These are phyloP conservation scores for Pichia sporocuriosa DNA, from an alignment of 805 yeast species.

Conservation along the genomic window DNA sequence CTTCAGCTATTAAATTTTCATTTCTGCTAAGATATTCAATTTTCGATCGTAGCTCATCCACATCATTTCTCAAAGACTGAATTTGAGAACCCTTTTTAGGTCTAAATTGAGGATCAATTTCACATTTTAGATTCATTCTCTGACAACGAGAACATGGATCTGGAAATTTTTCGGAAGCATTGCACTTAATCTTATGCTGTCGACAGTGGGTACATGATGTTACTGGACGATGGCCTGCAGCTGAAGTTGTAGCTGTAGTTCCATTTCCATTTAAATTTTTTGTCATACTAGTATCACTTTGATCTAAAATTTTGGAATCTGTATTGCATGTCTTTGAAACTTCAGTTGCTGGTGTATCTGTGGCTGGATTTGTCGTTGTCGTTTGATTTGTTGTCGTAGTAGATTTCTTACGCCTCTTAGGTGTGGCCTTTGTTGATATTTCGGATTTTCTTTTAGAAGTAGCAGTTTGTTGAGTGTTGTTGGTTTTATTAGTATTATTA, in stretches of 20 bases:
- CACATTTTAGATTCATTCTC: slow-evolving; percentile 72
- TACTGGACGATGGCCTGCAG: slow-evolving; percentile 72
- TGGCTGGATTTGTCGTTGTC: not conserved
- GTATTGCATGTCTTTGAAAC: no score
- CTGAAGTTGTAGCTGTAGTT: not conserved
- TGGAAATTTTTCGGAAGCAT: slow-evolving; percentile 80
- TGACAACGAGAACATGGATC: slow-evolving; percentile 78
- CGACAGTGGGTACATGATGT: slow-evolving; percentile 92
- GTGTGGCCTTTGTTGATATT: not conserved
- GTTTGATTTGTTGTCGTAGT: not conserved
- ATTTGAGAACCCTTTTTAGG: slow-evolving; percentile 91
- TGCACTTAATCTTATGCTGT: slow-evolving; percentile 89
- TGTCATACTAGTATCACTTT: no score
- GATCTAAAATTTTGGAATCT: no score
- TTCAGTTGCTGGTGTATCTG: slow-evolving; percentile 5
- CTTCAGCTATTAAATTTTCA: slow-evolving; percentile 63
- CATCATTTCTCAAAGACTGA: slow-evolving; percentile 76
- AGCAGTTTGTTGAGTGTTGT: not conserved
- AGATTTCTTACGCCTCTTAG: slow-evolving; percentile 4
- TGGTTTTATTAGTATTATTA: no score
- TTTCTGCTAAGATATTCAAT: slow-evolving; percentile 60
- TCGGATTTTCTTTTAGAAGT: slow-evolving; percentile 4
- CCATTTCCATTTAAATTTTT: slow-evolving; percentile 8
- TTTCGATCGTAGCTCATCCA: slow-evolving; percentile 69
- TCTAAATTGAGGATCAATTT: slow-evolving; percentile 83